phyloP scores from a whole-genome alignment of 805 yeast genomes.

The Dipodascus geniculatus region DNA sequence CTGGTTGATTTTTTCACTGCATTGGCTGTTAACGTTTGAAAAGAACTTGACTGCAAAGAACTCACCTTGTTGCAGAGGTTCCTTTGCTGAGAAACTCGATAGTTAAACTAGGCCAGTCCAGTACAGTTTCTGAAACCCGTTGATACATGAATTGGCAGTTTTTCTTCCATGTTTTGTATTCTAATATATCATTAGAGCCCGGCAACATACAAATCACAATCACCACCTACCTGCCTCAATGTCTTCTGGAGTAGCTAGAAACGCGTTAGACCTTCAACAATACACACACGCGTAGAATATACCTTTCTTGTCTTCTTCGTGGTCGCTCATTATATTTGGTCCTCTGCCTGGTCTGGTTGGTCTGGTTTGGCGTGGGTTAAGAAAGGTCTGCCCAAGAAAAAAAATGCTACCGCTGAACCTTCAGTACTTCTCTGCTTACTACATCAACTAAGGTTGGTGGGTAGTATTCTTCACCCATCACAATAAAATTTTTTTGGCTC shows the following conservation, averaged over 20 bases:
- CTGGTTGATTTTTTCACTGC: background rate
- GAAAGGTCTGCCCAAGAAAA: too few species aligned
- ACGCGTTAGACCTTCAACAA: background rate
- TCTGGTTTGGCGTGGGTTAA: background rate
- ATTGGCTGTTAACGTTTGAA: too few species aligned
- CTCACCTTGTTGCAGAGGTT: conserved; percentile 7
- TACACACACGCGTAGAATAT: too few species aligned
- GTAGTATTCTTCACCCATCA: background rate
- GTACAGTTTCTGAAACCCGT: conserved; percentile 54
- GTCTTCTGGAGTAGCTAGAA: background rate
- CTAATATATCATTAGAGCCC: conserved; percentile 2
- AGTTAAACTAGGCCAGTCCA: conserved; percentile 61
- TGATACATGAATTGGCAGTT: conserved; percentile 71
- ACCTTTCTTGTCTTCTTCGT: background rate
- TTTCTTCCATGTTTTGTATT: conserved; percentile 60
- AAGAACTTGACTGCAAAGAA: background rate
- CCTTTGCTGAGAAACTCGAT: conserved; percentile 53
- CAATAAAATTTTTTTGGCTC: background rate
- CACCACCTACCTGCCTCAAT: background rate
- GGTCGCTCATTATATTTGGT: background rate
- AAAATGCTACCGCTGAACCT: background rate
- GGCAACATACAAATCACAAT: background rate
- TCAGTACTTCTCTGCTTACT: background rate
- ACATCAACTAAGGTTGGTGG: background rate
- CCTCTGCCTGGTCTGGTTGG: background rate